A percentile compares a stretch with the other conserved stretches of the same genome.
phyloP scores from a whole-genome alignment of 192 early-diverging fungal species.

The Coemansia sp. region DNA sequence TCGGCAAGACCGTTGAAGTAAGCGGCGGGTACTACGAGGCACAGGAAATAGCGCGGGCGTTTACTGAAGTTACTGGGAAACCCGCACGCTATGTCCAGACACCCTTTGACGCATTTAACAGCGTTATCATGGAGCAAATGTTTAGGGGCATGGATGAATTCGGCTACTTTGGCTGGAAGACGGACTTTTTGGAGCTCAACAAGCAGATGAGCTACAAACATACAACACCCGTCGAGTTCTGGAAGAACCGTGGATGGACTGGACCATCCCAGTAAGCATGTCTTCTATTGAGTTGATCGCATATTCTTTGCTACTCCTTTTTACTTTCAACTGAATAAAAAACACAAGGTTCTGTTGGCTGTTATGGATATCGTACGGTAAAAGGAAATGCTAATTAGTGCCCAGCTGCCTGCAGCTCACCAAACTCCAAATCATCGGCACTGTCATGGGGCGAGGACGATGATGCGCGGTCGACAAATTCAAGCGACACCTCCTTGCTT shows the following conservation, averaged over 20 bases:
- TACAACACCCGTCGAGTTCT: conserved; percentile 26
- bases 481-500: background rate
- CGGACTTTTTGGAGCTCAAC: conserved; percentile 31
- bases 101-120: conserved; percentile 11
- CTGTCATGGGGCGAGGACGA: background rate
- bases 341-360: no score
- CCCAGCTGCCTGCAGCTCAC: conserved; percentile 19
- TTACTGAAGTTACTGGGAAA: conserved; percentile 34
- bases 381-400: background rate
- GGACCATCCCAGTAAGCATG: conserved; percentile 46
- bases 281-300: no score
- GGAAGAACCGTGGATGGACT: conserved; percentile 47
- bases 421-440: conserved; percentile 26
- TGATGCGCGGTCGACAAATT: conserved; percentile 20
- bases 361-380: no score
- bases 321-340: no score
- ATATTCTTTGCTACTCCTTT: no score
- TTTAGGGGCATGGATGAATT: conserved; percentile 30
- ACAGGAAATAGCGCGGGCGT: conserved; percentile 36
- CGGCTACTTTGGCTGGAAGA: conserved; percentile 53
- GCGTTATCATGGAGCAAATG: conserved; percentile 21
- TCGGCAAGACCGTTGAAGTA: conserved; percentile 9
- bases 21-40: conserved; percentile 41
- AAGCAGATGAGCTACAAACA: conserved; percentile 23
- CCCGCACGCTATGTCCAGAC: conserved; percentile 27